These are phyloP conservation scores for Taxillus chinensis DNA, from an alignment of 164 flowering plant genomes.

Conservation along the genomic window DNA sequence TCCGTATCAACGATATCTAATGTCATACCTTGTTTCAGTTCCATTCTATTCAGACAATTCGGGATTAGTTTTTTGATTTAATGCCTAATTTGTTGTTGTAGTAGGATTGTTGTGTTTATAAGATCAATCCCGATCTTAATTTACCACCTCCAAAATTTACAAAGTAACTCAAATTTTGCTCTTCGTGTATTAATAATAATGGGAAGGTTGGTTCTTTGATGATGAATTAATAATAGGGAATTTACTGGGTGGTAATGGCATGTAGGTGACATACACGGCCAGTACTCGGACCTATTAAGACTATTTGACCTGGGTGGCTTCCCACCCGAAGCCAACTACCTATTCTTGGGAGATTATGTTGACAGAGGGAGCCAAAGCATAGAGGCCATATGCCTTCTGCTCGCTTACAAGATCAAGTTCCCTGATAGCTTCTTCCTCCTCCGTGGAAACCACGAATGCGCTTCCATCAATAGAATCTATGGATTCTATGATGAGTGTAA, in stretches of 20 bases:
- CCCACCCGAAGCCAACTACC: slow-evolving; percentile 47
- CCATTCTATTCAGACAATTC: too few species aligned
- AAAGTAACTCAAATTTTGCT: too few species aligned
- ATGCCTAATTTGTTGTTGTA: too few species aligned
- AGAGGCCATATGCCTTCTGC: slow-evolving; percentile 9
- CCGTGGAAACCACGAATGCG: slow-evolving; percentile 55
- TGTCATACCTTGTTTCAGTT: too few species aligned
- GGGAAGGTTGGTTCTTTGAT: too few species aligned
- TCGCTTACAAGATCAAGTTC: slow-evolving; percentile 44
- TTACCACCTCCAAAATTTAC: too few species aligned
- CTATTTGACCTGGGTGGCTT: slow-evolving; percentile 49
- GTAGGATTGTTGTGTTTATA: too few species aligned
- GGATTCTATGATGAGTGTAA: slow-evolving; percentile 60
- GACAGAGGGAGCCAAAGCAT: slow-evolving; percentile 54
- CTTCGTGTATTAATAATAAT: too few species aligned
- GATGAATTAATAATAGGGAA: too few species aligned
- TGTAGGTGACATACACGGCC: slow-evolving; percentile 57
- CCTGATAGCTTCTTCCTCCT: slow-evolving; percentile 48
- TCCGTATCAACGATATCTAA: too few species aligned
- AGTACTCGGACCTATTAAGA: slow-evolving; percentile 43
- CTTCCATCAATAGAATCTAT: slow-evolving; percentile 49
- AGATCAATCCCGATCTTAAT: too few species aligned
- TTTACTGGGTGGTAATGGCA: not conserved
- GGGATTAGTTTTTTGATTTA: too few species aligned
- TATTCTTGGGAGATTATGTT: slow-evolving; percentile 55